Evolutionary conservation across 768 basidiomycete genomes (phyloP).

Genomic region (Lactarius akahatsu): DNA sequence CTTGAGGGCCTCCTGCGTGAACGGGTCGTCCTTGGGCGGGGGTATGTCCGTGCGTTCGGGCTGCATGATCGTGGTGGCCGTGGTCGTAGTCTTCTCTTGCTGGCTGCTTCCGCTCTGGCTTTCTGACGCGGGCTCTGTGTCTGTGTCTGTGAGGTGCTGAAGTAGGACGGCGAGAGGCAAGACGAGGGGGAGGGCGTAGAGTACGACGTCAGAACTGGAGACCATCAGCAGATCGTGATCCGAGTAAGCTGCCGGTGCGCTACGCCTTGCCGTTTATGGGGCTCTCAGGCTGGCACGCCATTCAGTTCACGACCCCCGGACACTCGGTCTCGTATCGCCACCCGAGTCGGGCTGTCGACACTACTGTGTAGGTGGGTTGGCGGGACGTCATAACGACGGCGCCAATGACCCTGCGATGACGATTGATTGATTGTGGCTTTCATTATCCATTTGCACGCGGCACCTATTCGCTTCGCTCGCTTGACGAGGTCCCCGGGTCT

Average conservation of each 20-base stretch:
- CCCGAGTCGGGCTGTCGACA: too few relatives aligned
- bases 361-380: too few relatives aligned
- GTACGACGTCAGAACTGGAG: constrained; percentile 29
- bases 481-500: neutral
- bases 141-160: constrained; percentile 18
- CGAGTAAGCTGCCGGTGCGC: neutral
- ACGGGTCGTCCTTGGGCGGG: constrained; percentile 77
- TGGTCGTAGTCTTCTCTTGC: constrained; percentile 34
- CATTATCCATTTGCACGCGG: too few relatives aligned
- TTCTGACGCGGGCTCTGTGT: constrained; percentile 20
- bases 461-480: neutral
- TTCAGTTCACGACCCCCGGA: neutral
- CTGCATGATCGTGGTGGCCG: constrained; percentile 74
- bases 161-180: constrained; percentile 37
- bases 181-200: constrained; percentile 37
- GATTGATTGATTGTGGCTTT: neutral
- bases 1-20: constrained; percentile 65
- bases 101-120: constrained; percentile 13
- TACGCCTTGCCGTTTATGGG: constrained; percentile 5
- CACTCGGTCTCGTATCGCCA: neutral
- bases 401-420: neutral
- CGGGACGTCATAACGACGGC: too few relatives aligned
- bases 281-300: neutral
- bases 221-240: constrained; percentile 10
- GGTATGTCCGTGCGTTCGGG: constrained; percentile 56